A percentile compares a stretch with the other conserved stretches of the same genome.
phyloP scores from a whole-genome alignment of 2,329 filamentous ascomycete genomes.

The Niveomyces coronatus region DNA sequence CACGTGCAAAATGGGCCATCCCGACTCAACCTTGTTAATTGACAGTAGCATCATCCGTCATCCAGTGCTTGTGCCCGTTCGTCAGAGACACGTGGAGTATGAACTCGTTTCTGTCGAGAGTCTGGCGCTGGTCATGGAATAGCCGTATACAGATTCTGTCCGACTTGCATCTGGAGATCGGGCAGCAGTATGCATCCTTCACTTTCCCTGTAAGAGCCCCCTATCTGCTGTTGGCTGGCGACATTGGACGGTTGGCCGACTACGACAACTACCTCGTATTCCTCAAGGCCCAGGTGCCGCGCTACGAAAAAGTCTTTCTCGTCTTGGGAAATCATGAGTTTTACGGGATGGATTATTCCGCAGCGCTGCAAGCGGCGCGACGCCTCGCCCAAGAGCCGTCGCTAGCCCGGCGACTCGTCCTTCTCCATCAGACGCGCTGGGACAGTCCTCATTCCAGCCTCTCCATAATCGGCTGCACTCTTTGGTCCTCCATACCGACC shows the following conservation, averaged over 20 bases:
- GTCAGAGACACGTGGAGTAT: no score
- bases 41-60: no score
- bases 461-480: conserved; percentile 40
- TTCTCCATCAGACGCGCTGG: conserved; percentile 29
- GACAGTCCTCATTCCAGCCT: conserved; percentile 22
- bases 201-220: conserved; percentile 24
- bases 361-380: conserved; percentile 22
- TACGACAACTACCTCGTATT: conserved; percentile 35
- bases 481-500: conserved; percentile 37
- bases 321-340: conserved; percentile 47
- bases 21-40: no score
- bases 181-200: conserved; percentile 25
- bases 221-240: conserved; percentile 35
- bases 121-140: conserved; percentile 13
- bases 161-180: conserved; percentile 33
- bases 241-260: conserved; percentile 39
- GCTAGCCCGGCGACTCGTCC: conserved; percentile 23
- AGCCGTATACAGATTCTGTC: conserved; percentile 22
- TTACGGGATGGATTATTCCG: conserved; percentile 24
- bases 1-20: no score
- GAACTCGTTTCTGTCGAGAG: conserved; percentile 1
- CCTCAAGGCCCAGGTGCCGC: conserved; percentile 28
- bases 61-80: no score
- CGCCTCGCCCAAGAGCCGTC: conserved; percentile 22
- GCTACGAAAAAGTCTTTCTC: conserved; percentile 35